phyloP scores from a whole-genome alignment of 208 protist genomes.

The Lotmaria passim region DNA sequence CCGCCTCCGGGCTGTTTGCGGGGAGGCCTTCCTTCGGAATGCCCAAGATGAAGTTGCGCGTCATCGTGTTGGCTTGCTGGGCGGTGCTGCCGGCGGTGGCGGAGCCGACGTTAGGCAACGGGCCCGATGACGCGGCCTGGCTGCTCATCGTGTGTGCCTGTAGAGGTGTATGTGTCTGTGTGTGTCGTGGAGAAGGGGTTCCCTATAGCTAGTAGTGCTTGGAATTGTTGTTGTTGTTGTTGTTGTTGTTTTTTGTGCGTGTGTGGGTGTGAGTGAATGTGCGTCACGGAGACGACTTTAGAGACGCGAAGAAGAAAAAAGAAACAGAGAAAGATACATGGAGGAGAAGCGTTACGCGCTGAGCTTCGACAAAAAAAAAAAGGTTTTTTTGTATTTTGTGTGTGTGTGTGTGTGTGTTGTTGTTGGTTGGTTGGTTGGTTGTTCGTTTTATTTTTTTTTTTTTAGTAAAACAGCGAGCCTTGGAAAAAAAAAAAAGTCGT shows the following conservation, averaged over 20 bases:
- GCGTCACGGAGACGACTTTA: no score
- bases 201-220: no score
- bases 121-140: conserved; percentile 8
- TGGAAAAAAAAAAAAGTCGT: conserved; percentile 35
- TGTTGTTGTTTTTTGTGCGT: no score
- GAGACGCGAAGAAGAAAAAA: background rate
- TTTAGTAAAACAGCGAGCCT: no score
- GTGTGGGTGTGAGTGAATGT: no score
- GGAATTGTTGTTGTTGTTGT: no score
- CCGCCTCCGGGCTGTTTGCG: conserved; percentile 61
- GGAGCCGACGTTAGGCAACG: conserved; percentile 19
- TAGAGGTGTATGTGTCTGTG: background rate
- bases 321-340: background rate
- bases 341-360: background rate
- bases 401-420: no score
- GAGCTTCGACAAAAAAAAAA: no score
- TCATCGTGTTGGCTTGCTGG: conserved; percentile 59
- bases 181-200: no score
- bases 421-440: no score
- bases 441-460: no score
- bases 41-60: conserved; percentile 75
- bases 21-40: conserved; percentile 65
- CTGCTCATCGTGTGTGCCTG: conserved; percentile 17
- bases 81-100: conserved; percentile 33
- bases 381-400: no score